Evolutionary conservation across 352 stramenopile species (phyloP).

Genomic region (Phytophthora parvispora): DNA sequence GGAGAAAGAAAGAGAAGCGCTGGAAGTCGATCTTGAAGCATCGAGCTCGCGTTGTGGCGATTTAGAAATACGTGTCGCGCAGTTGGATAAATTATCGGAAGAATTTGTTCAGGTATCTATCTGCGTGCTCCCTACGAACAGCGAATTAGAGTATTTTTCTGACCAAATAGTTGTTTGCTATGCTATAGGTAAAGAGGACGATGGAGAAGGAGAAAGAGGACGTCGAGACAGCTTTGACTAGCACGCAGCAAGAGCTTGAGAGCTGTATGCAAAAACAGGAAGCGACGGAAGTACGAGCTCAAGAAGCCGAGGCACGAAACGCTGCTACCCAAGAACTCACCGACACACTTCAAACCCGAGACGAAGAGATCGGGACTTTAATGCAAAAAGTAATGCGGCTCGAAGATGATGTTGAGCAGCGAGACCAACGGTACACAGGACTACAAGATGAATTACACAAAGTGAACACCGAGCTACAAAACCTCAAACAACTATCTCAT

Average conservation of each 20-base stretch:
- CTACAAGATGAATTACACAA: slow-evolving; percentile 41
- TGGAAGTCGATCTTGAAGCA: slow-evolving; percentile 22
- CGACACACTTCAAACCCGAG: slow-evolving; percentile 33
- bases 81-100: slow-evolving; percentile 22
- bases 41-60: slow-evolving; percentile 15
- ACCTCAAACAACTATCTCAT: slow-evolving; percentile 60
- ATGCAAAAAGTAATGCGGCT: slow-evolving; percentile 57
- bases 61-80: slow-evolving; percentile 15
- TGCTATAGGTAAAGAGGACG: slow-evolving; percentile 27
- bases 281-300: slow-evolving; percentile 4
- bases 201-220: slow-evolving; percentile 28
- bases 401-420: slow-evolving; percentile 37
- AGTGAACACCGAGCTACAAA: slow-evolving; percentile 42
- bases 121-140: neutral
- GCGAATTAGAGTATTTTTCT: neutral
- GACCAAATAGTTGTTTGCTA: neutral
- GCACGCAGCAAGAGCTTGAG: slow-evolving; percentile 19
- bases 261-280: slow-evolving; percentile 5
- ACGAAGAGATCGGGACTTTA: slow-evolving; percentile 57
- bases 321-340: slow-evolving; percentile 10
- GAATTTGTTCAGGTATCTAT: slow-evolving; percentile 31
- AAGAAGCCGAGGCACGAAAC: slow-evolving; percentile 21
- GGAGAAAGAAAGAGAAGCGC: slow-evolving; percentile 36
- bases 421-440: slow-evolving; percentile 31
- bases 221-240: slow-evolving; percentile 17